phyloP scores from a whole-genome alignment of 1,139 yeast species.

The Yamadazyma buinensis region DNA sequence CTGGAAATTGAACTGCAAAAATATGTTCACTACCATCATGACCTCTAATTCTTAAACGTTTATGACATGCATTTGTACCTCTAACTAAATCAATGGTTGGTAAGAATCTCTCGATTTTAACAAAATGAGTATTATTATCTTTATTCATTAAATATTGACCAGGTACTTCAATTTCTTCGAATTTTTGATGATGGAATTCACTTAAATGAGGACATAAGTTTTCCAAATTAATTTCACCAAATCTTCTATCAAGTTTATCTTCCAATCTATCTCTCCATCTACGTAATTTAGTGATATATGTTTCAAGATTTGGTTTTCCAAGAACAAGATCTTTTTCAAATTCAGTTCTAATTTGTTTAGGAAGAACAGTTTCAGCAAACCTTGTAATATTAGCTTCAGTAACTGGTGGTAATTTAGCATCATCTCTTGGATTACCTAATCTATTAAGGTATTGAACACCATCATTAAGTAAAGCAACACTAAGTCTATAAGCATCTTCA shows the following conservation, averaged over 20 bases:
- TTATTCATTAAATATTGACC: conserved; percentile 88
- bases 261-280: conserved; percentile 93
- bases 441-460: conserved; percentile 88
- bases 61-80: conserved; percentile 89
- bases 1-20: conserved; percentile 96
- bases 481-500: conserved; percentile 92
- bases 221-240: conserved; percentile 76
- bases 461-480: conserved; percentile 88
- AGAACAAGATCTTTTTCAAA: conserved; percentile 89
- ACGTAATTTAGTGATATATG: conserved; percentile 77
- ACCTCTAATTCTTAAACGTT: conserved; percentile 85
- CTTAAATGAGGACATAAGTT: conserved; percentile 91
- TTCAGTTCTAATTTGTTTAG: conserved; percentile 84
- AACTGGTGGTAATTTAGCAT: conserved; percentile 83
- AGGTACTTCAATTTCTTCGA: conserved; percentile 96
- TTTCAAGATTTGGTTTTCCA: conserved; percentile 85
- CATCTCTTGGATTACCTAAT: conserved; percentile 80
- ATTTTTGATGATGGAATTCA: conserved; percentile 96
- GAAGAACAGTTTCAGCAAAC: conserved; percentile 91
- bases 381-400: conserved; percentile 87
- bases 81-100: conserved; percentile 87
- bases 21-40: conserved; percentile 90
- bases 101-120: conserved; percentile 88
- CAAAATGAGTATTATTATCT: conserved; percentile 82
- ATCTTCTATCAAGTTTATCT: conserved; percentile 81